A percentile compares a stretch with the other conserved stretches of the same genome.
These are phyloP conservation scores for Linnemannia exigua DNA, from an alignment of 192 early-diverging fungal species.

Conservation along the genomic window DNA sequence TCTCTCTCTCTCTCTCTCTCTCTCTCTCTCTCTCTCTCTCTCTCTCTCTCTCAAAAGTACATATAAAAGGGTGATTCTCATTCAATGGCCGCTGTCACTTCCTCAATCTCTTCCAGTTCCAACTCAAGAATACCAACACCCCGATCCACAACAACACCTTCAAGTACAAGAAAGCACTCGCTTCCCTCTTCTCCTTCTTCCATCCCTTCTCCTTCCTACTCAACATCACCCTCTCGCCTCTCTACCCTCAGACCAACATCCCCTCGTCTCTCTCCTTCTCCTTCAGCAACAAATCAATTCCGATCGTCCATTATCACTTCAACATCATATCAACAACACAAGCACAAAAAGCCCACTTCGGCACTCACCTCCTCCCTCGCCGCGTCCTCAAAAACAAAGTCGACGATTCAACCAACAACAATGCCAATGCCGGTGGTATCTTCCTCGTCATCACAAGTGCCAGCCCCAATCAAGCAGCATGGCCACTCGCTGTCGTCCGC, in stretches of 20 bases:
- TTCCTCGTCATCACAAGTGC: not conserved
- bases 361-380: constrained; percentile 2
- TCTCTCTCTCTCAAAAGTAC: too few species aligned
- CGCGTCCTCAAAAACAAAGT: not conserved
- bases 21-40: not conserved
- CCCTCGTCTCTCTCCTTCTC: not conserved
- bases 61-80: not conserved
- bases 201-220: constrained; percentile 3
- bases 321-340: not conserved
- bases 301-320: not conserved
- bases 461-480: not conserved
- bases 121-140: constrained; percentile 6
- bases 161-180: not conserved
- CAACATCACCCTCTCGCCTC: not conserved
- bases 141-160: not conserved
- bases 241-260: constrained; percentile 3
- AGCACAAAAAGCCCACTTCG: constrained; percentile 2
- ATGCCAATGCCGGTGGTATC: constrained; percentile 1
- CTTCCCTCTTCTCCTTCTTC: constrained; percentile 1
- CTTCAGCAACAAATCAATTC: not conserved
- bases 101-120: not conserved
- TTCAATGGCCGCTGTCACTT: not conserved
- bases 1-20: not conserved
- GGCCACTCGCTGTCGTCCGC: constrained; percentile 25
- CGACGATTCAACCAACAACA: not conserved